phyloP scores from a whole-genome alignment of 345 rosid genomes.

The Moricandia arvensis region DNA sequence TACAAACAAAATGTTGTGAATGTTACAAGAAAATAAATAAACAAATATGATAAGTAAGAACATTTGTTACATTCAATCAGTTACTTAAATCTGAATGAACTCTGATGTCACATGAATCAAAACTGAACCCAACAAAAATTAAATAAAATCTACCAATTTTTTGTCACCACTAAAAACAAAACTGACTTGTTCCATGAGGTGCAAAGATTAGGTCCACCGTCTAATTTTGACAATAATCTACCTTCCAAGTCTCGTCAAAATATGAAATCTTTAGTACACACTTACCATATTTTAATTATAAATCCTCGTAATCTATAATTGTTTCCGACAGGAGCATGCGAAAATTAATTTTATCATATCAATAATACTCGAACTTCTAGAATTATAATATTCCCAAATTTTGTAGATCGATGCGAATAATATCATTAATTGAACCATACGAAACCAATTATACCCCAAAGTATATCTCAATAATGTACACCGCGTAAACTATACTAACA shows the following conservation, averaged over 20 bases:
- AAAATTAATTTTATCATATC: neutral
- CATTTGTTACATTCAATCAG: neutral
- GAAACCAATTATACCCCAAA: neutral
- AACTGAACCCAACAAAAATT: neutral
- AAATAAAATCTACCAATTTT: neutral
- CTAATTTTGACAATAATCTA: constrained; percentile 22
- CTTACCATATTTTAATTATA: neutral
- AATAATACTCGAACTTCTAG: neutral
- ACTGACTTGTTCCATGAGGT: constrained; percentile 32
- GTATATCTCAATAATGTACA: neutral
- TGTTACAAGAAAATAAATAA: neutral
- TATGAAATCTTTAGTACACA: constrained; percentile 18
- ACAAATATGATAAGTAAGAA: neutral
- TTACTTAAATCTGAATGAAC: neutral
- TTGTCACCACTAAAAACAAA: neutral
- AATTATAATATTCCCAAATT: neutral
- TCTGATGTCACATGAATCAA: neutral
- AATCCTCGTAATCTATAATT: neutral
- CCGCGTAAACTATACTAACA: neutral
- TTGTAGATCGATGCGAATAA: neutral
- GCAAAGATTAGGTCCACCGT: constrained; percentile 32
- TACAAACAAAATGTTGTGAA: neutral
- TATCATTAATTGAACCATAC: neutral
- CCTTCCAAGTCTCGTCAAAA: constrained; percentile 31
- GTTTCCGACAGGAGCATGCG: neutral